Percentiles rank a stretch among this genome's conserved stretches.
Conservation (phyloP, 2,329 filamentous ascomycete species). For the Bipolaris zeicola region DNA sequence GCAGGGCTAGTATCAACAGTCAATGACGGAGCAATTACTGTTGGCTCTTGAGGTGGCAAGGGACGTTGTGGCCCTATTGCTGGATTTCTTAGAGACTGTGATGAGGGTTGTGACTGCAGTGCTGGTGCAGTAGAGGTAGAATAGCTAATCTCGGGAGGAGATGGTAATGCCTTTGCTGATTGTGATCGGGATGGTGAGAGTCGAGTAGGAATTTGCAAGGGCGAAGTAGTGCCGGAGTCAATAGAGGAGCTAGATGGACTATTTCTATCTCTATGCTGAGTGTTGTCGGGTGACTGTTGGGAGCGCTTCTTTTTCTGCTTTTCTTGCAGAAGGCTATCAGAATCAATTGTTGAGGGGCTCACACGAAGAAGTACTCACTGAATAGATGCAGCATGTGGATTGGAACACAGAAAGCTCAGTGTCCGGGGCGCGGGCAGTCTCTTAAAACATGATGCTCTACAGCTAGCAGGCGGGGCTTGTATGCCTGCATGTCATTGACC, state of each 20-base stretch:
- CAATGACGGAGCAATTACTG: background rate
- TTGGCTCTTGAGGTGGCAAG: slow-evolving; percentile 3
- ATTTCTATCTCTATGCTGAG: slow-evolving; percentile 7
- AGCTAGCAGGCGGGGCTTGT: slow-evolving; percentile 21
- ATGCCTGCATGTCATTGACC: slow-evolving; percentile 12
- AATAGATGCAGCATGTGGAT: slow-evolving; percentile 33
- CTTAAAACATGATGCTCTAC: slow-evolving; percentile 11
- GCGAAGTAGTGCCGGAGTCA: slow-evolving; percentile 6
- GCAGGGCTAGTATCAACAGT: background rate
- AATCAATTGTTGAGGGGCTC: background rate
- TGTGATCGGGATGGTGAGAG: slow-evolving; percentile 3
- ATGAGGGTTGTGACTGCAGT: background rate
- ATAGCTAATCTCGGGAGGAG: slow-evolving; percentile 8
- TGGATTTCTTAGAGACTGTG: slow-evolving; percentile 1
- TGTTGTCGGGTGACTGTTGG: slow-evolving; percentile 13
- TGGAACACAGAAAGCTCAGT: slow-evolving; percentile 1
- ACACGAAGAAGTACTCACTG: slow-evolving; percentile 11
- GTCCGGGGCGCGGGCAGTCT: slow-evolving; percentile 3
- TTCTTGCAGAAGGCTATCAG: slow-evolving; percentile 18
- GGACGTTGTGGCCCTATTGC: background rate
- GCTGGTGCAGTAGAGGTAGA: background rate
- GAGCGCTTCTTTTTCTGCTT: slow-evolving; percentile 25
- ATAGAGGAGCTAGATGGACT: slow-evolving; percentile 15
- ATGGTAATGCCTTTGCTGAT: slow-evolving; percentile 4
- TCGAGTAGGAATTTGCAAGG: background rate